These are phyloP conservation scores for Scenedesmus sp. DNA, from an alignment of 163 green algal genomes.

Conservation along the genomic window DNA sequence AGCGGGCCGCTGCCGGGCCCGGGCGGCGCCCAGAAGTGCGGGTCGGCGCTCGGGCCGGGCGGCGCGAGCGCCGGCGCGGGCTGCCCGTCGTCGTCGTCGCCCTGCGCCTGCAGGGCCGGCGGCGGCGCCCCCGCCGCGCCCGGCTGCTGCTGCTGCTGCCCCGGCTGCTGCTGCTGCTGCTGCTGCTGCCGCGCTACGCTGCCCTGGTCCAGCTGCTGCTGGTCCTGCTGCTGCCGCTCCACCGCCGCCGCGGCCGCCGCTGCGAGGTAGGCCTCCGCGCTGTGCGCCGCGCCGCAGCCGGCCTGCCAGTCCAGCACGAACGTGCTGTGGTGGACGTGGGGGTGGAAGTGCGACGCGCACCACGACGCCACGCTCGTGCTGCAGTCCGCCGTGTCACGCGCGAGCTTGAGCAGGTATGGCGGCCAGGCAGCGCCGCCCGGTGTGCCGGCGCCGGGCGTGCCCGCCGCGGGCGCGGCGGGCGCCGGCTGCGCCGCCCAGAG, in stretches of 20 bases:
- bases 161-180: conserved; percentile 5
- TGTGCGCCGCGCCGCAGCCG: not conserved
- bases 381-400: conserved; percentile 31
- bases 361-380: conserved; percentile 4
- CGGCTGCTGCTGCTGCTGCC: not conserved
- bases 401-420: conserved; percentile 29
- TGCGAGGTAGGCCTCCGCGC: not conserved
- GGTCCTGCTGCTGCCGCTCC: not conserved
- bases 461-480: too few relatives aligned
- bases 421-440: too few relatives aligned
- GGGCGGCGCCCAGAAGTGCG: conserved; percentile 35
- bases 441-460: too few relatives aligned
- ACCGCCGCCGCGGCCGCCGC: not conserved
- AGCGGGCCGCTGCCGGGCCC: not conserved
- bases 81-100: not conserved
- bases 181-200: not conserved
- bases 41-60: too few relatives aligned
- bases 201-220: too few relatives aligned
- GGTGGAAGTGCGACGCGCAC: conserved; percentile 8
- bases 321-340: conserved; percentile 12
- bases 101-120: not conserved
- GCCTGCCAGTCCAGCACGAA: conserved; percentile 39
- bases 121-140: not conserved
- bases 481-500: conserved; percentile 52
- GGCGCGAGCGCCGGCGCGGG: too few relatives aligned